A percentile compares a stretch with the other conserved stretches of the same genome.
Evolutionary conservation across 2,329 filamentous ascomycete genomes (phyloP).

Genomic region (Trichoderma semiorbis): DNA sequence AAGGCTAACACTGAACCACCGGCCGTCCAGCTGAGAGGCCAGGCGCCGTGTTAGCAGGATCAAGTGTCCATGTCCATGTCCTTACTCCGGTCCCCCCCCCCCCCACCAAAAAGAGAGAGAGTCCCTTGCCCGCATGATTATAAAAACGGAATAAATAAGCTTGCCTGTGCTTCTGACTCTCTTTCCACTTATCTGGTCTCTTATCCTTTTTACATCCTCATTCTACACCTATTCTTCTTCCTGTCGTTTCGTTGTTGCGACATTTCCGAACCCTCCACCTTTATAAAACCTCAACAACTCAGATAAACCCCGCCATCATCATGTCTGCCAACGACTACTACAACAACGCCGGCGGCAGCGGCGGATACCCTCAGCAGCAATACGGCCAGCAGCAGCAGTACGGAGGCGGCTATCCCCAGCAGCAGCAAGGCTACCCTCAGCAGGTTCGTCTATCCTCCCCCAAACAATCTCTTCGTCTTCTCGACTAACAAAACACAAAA

Average conservation of each 20-base stretch:
- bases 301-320: constrained; percentile 24
- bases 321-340: constrained; percentile 42
- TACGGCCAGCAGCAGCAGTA: constrained; percentile 26
- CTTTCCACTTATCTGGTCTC: not conserved
- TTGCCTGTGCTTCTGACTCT: not conserved
- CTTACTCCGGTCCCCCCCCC: too few relatives aligned
- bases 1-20: not conserved
- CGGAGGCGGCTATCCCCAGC: constrained; percentile 22
- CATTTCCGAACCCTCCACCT: not conserved
- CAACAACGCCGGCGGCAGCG: constrained; percentile 28
- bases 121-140: not conserved
- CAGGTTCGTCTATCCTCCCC: constrained; percentile 25
- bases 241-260: not conserved
- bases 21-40: not conserved
- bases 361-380: constrained; percentile 24
- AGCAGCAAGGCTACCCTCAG: constrained; percentile 9
- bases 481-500: not conserved
- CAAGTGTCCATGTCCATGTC: not conserved
- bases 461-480: not conserved
- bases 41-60: not conserved
- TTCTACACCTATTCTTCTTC: not conserved
- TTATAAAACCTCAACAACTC: not conserved
- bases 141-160: constrained; percentile 11
- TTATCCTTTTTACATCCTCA: not conserved
- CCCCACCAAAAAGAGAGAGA: not conserved